Percentiles rank a stretch among this genome's conserved stretches.
These are phyloP conservation scores for Ceratobasidium sp. DNA, from an alignment of 1,284 basidiomycete species.

Conservation along the genomic window DNA sequence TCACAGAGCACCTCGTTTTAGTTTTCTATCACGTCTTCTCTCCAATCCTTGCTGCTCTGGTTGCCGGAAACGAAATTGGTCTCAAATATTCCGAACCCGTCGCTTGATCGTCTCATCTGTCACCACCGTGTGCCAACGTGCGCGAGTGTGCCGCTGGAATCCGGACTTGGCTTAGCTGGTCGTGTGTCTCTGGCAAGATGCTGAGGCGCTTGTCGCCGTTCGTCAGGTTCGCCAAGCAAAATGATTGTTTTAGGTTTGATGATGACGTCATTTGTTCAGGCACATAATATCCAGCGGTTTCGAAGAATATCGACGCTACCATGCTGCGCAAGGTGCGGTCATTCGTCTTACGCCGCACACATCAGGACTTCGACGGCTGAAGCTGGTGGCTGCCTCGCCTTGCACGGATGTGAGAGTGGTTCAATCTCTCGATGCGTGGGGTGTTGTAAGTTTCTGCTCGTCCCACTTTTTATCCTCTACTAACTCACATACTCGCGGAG, in stretches of 20 bases:
- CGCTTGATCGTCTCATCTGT: slow-evolving; percentile 76
- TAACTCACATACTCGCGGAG: slow-evolving; percentile 58
- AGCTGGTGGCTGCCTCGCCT: slow-evolving; percentile 81
- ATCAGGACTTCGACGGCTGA: slow-evolving; percentile 90
- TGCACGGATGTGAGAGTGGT: slow-evolving; percentile 78
- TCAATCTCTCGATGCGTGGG: slow-evolving; percentile 85
- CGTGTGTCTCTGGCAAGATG: slow-evolving; percentile 89
- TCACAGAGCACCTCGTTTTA: slow-evolving; percentile 55
- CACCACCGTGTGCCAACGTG: slow-evolving; percentile 82
- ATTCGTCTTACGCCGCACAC: slow-evolving; percentile 89
- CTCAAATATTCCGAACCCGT: slow-evolving; percentile 95
- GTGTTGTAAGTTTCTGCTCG: slow-evolving; percentile 73
- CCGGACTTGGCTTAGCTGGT: slow-evolving; percentile 88
- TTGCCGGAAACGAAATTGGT: slow-evolving; percentile 90
- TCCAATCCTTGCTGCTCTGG: slow-evolving; percentile 90
- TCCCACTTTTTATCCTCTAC: neutral
- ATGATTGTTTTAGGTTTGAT: neutral
- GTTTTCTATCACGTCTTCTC: slow-evolving; percentile 94
- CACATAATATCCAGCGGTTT: slow-evolving; percentile 94
- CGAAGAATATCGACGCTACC: slow-evolving; percentile 80
- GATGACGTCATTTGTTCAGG: slow-evolving; percentile 37
- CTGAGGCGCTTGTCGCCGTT: slow-evolving; percentile 83
- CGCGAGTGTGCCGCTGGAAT: slow-evolving; percentile 83
- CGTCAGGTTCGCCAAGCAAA: slow-evolving; percentile 66
- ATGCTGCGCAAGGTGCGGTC: slow-evolving; percentile 87